These are phyloP conservation scores for Cucurbita moschata DNA, from an alignment of 306 rosid genomes.

Conservation along the genomic window DNA sequence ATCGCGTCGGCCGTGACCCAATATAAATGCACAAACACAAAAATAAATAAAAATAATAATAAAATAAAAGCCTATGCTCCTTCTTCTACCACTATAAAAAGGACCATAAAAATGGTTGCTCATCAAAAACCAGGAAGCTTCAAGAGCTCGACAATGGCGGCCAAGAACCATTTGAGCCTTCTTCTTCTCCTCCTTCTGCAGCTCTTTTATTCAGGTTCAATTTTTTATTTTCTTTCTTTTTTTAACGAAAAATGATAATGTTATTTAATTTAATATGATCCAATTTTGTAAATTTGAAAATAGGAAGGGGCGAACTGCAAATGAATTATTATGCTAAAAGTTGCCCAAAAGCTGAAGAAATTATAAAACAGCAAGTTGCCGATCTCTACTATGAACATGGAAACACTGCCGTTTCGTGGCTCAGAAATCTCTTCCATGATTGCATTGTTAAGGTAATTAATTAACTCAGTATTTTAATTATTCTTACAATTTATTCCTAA, in stretches of 20 bases:
- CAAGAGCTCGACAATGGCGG: conserved; percentile 1
- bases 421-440: conserved; percentile 90
- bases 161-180: not conserved
- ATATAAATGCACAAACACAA: not conserved
- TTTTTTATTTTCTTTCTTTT: not conserved
- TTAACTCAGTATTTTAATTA: not conserved
- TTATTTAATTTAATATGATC: not conserved
- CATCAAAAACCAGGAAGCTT: not conserved
- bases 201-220: not conserved
- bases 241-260: not conserved
- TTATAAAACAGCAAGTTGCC: conserved; percentile 47
- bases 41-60: not conserved
- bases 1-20: not conserved
- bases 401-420: conserved; percentile 73
- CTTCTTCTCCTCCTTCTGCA: not conserved
- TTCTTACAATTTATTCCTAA: too few species aligned
- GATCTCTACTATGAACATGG: conserved; percentile 62
- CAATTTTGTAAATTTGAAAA: not conserved
- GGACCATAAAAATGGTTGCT: not conserved
- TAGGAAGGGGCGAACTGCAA: conserved; percentile 55
- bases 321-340: conserved; percentile 38
- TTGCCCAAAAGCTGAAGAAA: conserved; percentile 77
- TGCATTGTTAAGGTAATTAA: conserved; percentile 57
- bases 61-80: not conserved
- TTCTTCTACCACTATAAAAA: not conserved